These are phyloP conservation scores for Cyclotella cryptica DNA, from an alignment of 108 stramenopile species.

Conservation along the genomic window DNA sequence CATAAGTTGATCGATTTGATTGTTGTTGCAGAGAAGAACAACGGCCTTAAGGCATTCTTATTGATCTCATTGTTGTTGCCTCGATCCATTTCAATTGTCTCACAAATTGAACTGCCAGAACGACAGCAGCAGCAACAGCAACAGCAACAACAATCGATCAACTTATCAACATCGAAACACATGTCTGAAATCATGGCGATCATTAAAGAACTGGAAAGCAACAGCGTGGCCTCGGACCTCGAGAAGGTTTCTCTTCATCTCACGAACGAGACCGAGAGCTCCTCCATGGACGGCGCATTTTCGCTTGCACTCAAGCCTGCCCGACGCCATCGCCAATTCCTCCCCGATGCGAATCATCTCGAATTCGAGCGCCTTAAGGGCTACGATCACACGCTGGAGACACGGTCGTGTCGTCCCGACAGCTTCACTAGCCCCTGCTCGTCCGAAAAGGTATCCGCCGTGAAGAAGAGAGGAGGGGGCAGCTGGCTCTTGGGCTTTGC, in stretches of 20 bases:
- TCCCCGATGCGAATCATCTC: not conserved
- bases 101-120: not conserved
- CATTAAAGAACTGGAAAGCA: not conserved
- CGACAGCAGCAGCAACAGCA: not conserved
- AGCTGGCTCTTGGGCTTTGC: constrained; percentile 46
- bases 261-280: not conserved
- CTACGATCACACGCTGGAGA: constrained; percentile 12
- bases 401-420: not conserved
- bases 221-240: not conserved
- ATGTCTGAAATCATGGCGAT: constrained; percentile 1
- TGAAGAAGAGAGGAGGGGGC: constrained; percentile 24
- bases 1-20: not conserved
- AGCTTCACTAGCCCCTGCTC: not conserved
- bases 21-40: constrained; percentile 2
- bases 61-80: not conserved
- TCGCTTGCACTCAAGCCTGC: constrained; percentile 3
- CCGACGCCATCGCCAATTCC: constrained; percentile 22
- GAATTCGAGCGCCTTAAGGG: constrained; percentile 7
- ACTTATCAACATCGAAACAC: not conserved
- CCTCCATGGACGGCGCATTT: not conserved
- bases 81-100: not conserved
- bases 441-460: constrained; percentile 31
- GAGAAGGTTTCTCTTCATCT: not conserved
- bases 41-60: not conserved
- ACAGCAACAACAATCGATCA: constrained; percentile 4